Evolutionary conservation across 2,329 filamentous ascomycete species (phyloP), one percentile per base, ranked within the genome.

Genomic region (Ceratocystis huliohia): DNA sequence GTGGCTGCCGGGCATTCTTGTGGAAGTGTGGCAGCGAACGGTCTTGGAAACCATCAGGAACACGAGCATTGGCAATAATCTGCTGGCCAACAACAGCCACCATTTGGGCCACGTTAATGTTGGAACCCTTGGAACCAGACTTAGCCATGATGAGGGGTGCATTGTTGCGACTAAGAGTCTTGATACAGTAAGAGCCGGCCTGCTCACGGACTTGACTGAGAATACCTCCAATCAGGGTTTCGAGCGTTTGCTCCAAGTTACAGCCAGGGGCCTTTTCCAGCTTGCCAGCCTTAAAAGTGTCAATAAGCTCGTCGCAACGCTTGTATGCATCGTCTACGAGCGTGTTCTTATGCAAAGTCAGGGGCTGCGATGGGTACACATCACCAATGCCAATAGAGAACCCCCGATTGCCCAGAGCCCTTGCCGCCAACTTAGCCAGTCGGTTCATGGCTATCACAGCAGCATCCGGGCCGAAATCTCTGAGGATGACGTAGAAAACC

Each of bases 51-150:
- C 94, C 94, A 76, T 99, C 91, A 57, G 90, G 84, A 41, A 99
- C 92, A 83, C 94, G 92, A 73, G 89, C 85, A 62, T 91, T 91
- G 68, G 89, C 89, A 72, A 99, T 97, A 83, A 97, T 96, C 72
- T 99, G 94, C 77, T 99, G 94, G 63, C 94, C 94, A 73, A 99
- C 94, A 68, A 92, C 86, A 66, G 94, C 93, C 74, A 97, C 89
- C 94, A 99, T 99, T 78, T 99, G 94, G 7, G 94, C 94, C 44
- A 99, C 94, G 80, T 99, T 99, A 80, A 99, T 95, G 72, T 90
- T 88, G 4, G 91, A 96, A 74, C 94, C 94, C 76, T 99, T 99
- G 65, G 93, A 97, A 62, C 94, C 94, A 13, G 91, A 97, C 69
- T 90, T 94, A 69, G 94, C 94, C 94, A 99, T 99, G 78, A 96